Evolutionary conservation across 768 basidiomycete species (phyloP).

Genomic region (Suillus luteus): DNA sequence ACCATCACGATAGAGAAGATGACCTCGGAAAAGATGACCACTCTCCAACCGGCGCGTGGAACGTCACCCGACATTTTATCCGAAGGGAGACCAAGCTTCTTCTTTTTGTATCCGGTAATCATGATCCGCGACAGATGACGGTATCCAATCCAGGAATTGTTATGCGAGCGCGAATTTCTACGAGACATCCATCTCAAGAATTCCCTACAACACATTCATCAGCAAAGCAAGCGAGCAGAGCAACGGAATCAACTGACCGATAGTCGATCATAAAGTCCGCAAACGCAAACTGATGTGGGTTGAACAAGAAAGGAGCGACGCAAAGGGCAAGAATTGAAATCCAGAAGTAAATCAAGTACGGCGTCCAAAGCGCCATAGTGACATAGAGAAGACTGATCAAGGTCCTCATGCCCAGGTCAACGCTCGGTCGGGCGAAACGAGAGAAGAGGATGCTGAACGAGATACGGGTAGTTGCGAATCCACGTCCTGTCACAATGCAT

Average conservation of each 20-base stretch:
- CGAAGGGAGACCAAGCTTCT: constrained; percentile 93
- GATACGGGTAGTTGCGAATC: constrained; percentile 95
- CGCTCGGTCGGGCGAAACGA: constrained; percentile 97
- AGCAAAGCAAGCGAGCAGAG: not conserved
- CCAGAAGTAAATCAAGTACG: constrained; percentile 98
- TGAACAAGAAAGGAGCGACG: constrained; percentile 96
- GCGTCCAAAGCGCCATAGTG: constrained; percentile 89
- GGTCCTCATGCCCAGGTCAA: constrained; percentile 95
- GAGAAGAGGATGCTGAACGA: constrained; percentile 96
- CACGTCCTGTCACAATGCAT: constrained; percentile 98
- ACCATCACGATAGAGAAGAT: constrained; percentile 87
- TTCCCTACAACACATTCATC: constrained; percentile 56
- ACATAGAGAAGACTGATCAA: constrained; percentile 92
- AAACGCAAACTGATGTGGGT: constrained; percentile 97
- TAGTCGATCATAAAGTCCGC: constrained; percentile 98
- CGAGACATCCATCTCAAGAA: constrained; percentile 99
- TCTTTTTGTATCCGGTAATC: constrained; percentile 99
- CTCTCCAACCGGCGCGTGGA: constrained; percentile 90
- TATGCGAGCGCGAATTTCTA: constrained; percentile 96
- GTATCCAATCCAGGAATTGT: constrained; percentile 99
- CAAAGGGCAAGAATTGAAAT: constrained; percentile 90
- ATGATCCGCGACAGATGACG: constrained; percentile 96
- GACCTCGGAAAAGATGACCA: constrained; percentile 86
- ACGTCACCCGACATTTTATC: constrained; percentile 96
- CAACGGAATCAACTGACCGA: constrained; percentile 49